phyloP scores from a whole-genome alignment of 768 basidiomycete species.

The Dioszegia crocea region DNA sequence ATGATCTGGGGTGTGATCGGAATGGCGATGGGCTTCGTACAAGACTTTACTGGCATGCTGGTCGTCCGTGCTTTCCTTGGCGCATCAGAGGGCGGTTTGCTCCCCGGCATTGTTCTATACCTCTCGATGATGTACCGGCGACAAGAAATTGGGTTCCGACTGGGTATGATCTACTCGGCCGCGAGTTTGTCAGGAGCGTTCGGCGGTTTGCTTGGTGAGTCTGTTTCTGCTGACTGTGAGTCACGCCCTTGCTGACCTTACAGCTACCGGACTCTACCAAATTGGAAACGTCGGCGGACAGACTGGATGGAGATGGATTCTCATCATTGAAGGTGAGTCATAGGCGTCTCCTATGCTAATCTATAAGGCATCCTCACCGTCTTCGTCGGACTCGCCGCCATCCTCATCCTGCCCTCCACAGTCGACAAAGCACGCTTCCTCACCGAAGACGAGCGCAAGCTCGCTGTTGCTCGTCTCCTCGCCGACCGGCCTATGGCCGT shows the following conservation, averaged over 20 bases:
- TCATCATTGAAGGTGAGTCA: conserved; percentile 34
- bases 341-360: background rate
- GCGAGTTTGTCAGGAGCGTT: conserved; percentile 25
- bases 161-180: conserved; percentile 31
- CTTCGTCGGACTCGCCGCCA: conserved; percentile 22
- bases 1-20: conserved; percentile 35
- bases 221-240: background rate
- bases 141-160: conserved; percentile 30
- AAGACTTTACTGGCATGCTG: conserved; percentile 25
- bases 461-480: conserved; percentile 16
- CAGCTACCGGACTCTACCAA: conserved; percentile 24
- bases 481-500: conserved; percentile 16
- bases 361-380: conserved; percentile 18
- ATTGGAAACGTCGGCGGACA: conserved; percentile 16
- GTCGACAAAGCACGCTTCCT: conserved; percentile 31
- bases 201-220: conserved; percentile 16
- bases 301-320: conserved; percentile 36
- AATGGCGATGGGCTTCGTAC: conserved; percentile 36
- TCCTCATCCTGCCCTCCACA: conserved; percentile 25
- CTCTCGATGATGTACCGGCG: conserved; percentile 32
- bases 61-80: conserved; percentile 37
- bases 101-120: conserved; percentile 36
- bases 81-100: conserved; percentile 32
- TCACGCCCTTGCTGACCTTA: conserved; percentile 6
- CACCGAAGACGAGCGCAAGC: conserved; percentile 21